phyloP scores from a whole-genome alignment of 495 filamentous ascomycete genomes.

The Penicillium cinerascens region DNA sequence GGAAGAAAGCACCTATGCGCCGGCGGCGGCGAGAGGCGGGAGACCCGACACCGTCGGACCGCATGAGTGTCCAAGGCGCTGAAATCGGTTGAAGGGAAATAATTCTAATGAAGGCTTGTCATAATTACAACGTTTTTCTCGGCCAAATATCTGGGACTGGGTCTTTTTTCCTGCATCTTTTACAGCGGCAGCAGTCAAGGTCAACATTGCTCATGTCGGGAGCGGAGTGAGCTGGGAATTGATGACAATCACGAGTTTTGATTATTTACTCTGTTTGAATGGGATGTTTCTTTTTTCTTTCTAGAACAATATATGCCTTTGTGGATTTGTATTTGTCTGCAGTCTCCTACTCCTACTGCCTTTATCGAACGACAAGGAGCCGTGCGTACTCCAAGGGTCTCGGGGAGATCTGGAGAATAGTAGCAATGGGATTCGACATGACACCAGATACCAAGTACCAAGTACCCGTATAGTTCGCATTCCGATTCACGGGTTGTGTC shows the following conservation, averaged over 20 bases:
- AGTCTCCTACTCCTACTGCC: too few relatives aligned
- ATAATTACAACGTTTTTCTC: conserved; percentile 5
- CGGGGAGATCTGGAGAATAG: too few relatives aligned
- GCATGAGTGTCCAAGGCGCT: conserved; percentile 37
- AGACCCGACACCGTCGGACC: conserved; percentile 23
- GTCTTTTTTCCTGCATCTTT: conserved; percentile 1
- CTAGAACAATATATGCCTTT: not conserved
- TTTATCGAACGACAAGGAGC: too few relatives aligned
- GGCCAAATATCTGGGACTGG: not conserved
- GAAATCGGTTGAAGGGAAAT: conserved; percentile 20
- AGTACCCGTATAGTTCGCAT: not conserved
- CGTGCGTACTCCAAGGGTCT: too few relatives aligned
- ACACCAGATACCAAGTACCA: not conserved
- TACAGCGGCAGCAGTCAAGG: not conserved
- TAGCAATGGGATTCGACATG: not conserved
- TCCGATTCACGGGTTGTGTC: not conserved
- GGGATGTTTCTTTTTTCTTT: conserved; percentile 12
- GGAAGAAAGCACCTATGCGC: conserved; percentile 53
- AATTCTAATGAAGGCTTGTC: not conserved
- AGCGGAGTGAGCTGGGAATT: conserved; percentile 3
- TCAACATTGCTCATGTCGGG: not conserved
- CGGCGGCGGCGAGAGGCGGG: conserved; percentile 36
- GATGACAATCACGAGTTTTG: conserved; percentile 19
- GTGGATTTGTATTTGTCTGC: not conserved
- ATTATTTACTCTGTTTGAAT: conserved; percentile 13